A percentile compares a stretch with the other conserved stretches of the same genome.
Conservation (phyloP, 2,329 filamentous ascomycete species). For the Aspergillus sp. region DNA sequence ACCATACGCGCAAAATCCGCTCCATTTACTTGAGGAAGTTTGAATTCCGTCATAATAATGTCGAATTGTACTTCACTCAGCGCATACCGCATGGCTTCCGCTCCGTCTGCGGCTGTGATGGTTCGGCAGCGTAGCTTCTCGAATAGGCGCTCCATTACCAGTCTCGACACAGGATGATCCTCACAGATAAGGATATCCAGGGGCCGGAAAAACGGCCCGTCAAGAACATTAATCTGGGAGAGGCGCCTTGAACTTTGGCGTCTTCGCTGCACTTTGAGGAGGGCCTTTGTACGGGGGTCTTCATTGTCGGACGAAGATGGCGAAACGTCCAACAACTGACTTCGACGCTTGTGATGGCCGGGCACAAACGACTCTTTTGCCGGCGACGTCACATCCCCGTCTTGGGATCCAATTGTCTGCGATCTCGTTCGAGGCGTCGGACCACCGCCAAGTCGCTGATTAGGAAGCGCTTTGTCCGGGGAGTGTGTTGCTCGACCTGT, state of each 20-base stretch:
- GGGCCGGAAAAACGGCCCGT: slow-evolving; percentile 78
- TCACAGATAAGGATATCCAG: slow-evolving; percentile 94
- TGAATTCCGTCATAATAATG: slow-evolving; percentile 96
- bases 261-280: slow-evolving; percentile 83
- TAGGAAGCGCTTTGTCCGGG: slow-evolving; percentile 54
- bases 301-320: slow-evolving; percentile 97
- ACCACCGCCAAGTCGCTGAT: slow-evolving; percentile 54
- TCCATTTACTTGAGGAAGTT: slow-evolving; percentile 87
- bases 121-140: slow-evolving; percentile 93
- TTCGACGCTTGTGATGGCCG: slow-evolving; percentile 76
- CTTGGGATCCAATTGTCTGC: slow-evolving; percentile 87
- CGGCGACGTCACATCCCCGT: slow-evolving; percentile 64
- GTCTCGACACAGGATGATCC: slow-evolving; percentile 88
- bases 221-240: slow-evolving; percentile 79
- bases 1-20: slow-evolving; percentile 97
- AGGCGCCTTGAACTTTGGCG: slow-evolving; percentile 92
- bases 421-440: slow-evolving; percentile 69
- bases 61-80: slow-evolving; percentile 98
- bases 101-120: slow-evolving; percentile 80
- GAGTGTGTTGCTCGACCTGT: slow-evolving; percentile 34
- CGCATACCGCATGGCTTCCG: slow-evolving; percentile 85
- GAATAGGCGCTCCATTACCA: slow-evolving; percentile 97
- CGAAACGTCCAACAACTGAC: slow-evolving; percentile 91
- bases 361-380: slow-evolving; percentile 55
- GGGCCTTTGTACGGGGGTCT: slow-evolving; percentile 78